phyloP scores from a whole-genome alignment of 2,329 filamentous ascomycete species.

The Thermothelomyces thermophilus region DNA sequence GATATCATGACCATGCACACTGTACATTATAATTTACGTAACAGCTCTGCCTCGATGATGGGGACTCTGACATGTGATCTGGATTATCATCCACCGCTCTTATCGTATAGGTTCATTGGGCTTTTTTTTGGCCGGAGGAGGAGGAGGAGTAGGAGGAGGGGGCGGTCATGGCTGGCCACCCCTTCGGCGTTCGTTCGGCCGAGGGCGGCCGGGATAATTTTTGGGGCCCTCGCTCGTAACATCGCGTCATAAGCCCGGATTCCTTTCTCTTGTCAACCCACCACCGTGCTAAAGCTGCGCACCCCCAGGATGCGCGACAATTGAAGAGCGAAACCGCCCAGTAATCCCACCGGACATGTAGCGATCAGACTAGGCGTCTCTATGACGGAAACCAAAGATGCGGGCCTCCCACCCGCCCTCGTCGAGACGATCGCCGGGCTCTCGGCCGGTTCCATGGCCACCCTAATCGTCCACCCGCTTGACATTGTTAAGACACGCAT shows the following conservation, averaged over 20 bases:
- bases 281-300: background rate
- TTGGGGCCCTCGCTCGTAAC: background rate
- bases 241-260: constrained; percentile 16
- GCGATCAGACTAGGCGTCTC: constrained; percentile 24
- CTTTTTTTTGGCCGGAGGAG: background rate
- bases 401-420: constrained; percentile 64
- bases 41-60: constrained; percentile 8
- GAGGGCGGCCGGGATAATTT: background rate
- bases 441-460: constrained; percentile 79
- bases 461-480: constrained; percentile 81
- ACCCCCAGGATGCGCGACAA: constrained; percentile 1
- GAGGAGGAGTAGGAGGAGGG: too few relatives aligned
- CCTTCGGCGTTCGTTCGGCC: background rate
- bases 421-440: constrained; percentile 88
- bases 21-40: constrained; percentile 25
- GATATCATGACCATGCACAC: constrained; percentile 13
- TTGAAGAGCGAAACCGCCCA: background rate
- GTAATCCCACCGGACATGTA: constrained; percentile 17
- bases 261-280: background rate
- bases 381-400: constrained; percentile 45
- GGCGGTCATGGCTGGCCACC: background rate
- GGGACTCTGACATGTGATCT: background rate
- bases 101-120: background rate
- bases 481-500: constrained; percentile 96
- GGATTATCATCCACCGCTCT: background rate